phyloP scores from a whole-genome alignment of 2,329 filamentous ascomycete species.

The Fusarium succisae region DNA sequence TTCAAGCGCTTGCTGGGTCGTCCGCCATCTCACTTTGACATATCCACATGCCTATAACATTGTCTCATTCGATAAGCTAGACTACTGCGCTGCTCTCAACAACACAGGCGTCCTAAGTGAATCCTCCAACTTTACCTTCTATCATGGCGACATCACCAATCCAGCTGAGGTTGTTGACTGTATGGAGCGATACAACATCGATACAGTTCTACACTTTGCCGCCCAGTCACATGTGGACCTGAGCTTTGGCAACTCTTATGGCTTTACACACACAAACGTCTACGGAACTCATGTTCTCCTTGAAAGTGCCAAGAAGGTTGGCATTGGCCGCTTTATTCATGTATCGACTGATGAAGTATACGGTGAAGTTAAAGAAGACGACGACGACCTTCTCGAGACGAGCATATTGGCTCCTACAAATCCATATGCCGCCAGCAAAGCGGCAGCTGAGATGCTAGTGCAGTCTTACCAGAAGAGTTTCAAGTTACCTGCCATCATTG shows the following conservation, averaged over 20 bases:
- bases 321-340: constrained; percentile 79
- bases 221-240: constrained; percentile 87
- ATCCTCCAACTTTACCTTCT: constrained; percentile 79
- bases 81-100: constrained; percentile 83
- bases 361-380: constrained; percentile 78
- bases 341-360: constrained; percentile 89
- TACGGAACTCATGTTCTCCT: constrained; percentile 85
- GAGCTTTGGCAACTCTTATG: constrained; percentile 84
- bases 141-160: constrained; percentile 81
- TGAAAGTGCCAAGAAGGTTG: constrained; percentile 77
- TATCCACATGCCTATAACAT: constrained; percentile 81
- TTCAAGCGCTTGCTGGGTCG: constrained; percentile 80
- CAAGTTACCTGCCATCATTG: constrained; percentile 81
- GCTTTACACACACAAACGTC: constrained; percentile 84
- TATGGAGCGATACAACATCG: constrained; percentile 76
- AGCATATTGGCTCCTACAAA: constrained; percentile 83
- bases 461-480: constrained; percentile 87
- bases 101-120: constrained; percentile 77
- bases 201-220: constrained; percentile 85
- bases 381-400: constrained; percentile 76
- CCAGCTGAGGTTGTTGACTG: constrained; percentile 75
- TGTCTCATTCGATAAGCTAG: constrained; percentile 84
- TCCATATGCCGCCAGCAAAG: constrained; percentile 83
- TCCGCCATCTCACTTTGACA: constrained; percentile 78
- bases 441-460: constrained; percentile 86